Evolutionary conservation across 1,284 basidiomycete species (phyloP), one percentile per base, ranked within the genome.

Genomic region (Naganishia cerealis): DNA sequence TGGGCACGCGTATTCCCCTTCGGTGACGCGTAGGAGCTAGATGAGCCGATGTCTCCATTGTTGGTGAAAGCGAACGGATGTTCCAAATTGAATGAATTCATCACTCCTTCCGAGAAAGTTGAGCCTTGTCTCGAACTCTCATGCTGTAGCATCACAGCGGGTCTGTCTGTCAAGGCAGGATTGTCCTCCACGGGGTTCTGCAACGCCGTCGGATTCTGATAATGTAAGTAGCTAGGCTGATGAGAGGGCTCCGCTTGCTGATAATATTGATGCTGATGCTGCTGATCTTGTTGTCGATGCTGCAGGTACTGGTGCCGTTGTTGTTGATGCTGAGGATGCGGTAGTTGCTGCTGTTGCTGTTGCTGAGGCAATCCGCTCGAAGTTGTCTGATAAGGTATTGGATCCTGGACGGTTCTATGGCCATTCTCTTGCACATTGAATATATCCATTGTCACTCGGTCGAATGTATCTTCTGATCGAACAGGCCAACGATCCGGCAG

Each of bases 71-170:
- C 40, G 46, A 61, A 61, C 10, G 42, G 42, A 46, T 63, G 46
- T 21, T 63, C 53, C 18, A 53, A 16, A 39, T 16, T 63, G 18
- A 54, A 42, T 18, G 50, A 50, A 18, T 53, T 40, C 38, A 54
- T 13, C 21, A 54, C 42, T n/a, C 61, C 61, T 54, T 63, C 61
- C 12, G 61, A 59, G 21, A 50, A 50, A 68, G 90, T 87, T 7
- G 89, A 57, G 33, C 42, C 43, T 18, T 56, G 40, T 21, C 63
- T 56, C 12, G 29, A 50, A 29, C 15, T 52, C 43, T 63, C 61
- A 16, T 38, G 52, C 18, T 46, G 50, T 10, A 63, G 36, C 39
- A 63, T 33, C 36, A 2, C n/a, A 39, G 29, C 6, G 21, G 61
- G 61, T 8, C 42, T 63, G 40, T 54, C 21, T 16, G 50, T 24